phyloP scores from a whole-genome alignment of 208 protist species.

The Endotrypanum monterogeii region DNA sequence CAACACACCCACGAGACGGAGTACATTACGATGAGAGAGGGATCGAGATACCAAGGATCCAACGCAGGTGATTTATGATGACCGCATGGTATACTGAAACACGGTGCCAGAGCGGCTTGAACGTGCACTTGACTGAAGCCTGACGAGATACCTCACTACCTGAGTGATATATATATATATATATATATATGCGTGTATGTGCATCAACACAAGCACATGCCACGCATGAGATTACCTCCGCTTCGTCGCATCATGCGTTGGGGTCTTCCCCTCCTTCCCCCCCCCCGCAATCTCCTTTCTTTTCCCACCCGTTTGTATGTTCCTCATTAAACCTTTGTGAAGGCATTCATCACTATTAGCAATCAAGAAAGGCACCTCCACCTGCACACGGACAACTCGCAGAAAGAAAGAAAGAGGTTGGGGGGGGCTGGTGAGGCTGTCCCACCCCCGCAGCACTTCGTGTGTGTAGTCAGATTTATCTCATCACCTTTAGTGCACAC shows the following conservation, averaged over 20 bases:
- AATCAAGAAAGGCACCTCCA: not conserved
- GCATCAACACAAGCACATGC: too few relatives aligned
- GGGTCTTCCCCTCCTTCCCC: not conserved
- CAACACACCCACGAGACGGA: not conserved
- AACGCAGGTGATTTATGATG: too few relatives aligned
- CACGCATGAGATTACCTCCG: not conserved
- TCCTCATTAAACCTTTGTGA: not conserved
- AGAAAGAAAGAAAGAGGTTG: not conserved
- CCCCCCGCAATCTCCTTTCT: too few relatives aligned
- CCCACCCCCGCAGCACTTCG: too few relatives aligned
- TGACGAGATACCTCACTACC: not conserved
- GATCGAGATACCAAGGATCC: not conserved
- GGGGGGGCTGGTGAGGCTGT: not conserved
- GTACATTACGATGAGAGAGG: constrained; percentile 3
- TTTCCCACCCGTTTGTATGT: not conserved
- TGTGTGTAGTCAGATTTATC: not conserved
- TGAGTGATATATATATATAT: too few relatives aligned
- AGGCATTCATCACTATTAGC: too few relatives aligned
- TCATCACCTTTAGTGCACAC: not conserved
- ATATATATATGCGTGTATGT: not conserved
- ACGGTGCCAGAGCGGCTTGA: not conserved
- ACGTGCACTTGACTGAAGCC: not conserved
- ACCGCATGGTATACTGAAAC: too few relatives aligned
- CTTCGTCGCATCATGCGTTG: not conserved
- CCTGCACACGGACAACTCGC: not conserved